Percentiles rank a stretch among this genome's conserved stretches.
Evolutionary conservation across 345 rosid species (phyloP).

Genomic region (Noccaea bulbosa): DNA sequence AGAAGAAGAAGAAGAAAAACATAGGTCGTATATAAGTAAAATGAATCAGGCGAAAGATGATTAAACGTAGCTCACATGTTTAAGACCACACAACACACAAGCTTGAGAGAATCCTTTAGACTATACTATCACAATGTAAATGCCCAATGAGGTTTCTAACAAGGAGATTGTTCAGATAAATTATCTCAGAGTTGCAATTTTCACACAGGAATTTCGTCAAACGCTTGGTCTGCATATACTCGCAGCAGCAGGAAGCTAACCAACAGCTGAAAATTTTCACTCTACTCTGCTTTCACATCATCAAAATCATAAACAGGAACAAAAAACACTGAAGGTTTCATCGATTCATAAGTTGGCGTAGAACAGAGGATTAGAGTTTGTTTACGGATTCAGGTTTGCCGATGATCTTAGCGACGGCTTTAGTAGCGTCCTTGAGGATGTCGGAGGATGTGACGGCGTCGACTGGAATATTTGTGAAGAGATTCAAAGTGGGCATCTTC

Average conservation of each 20-base stretch:
- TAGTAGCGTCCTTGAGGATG: slow-evolving; percentile 90
- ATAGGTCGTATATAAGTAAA: background rate
- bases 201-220: slow-evolving; percentile 30
- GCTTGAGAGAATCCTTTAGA: slow-evolving; percentile 1
- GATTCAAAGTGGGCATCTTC: slow-evolving; percentile 85
- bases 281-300: background rate
- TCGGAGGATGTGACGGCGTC: slow-evolving; percentile 85
- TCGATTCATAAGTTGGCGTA: background rate
- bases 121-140: background rate
- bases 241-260: background rate
- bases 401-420: slow-evolving; percentile 79
- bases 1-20: background rate
- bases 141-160: background rate
- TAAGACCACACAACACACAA: slow-evolving; percentile 11
- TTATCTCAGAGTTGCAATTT: background rate
- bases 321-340: background rate
- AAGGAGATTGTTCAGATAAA: background rate
- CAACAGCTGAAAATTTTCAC: background rate
- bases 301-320: background rate
- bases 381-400: slow-evolving; percentile 95
- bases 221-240: slow-evolving; percentile 10
- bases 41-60: background rate
- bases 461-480: slow-evolving; percentile 82
- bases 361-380: slow-evolving; percentile 5
- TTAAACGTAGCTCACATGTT: slow-evolving; percentile 5